Conservation (phyloP, 768 basidiomycete species). For the Tylopilus balloui region DNA sequence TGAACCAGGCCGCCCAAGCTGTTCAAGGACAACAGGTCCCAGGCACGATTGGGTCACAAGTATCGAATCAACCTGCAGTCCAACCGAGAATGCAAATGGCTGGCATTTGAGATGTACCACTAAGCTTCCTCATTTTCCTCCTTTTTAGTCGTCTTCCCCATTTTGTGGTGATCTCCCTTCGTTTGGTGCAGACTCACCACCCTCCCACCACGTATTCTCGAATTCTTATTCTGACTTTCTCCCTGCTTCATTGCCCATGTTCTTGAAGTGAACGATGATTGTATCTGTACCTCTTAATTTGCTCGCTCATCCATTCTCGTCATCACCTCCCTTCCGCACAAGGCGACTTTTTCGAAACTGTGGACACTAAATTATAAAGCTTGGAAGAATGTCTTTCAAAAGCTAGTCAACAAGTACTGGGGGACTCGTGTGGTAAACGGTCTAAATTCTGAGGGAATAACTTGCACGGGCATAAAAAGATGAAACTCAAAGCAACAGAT, state of each 20-base stretch:
- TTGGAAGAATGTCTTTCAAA: background rate
- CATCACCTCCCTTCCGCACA: conserved; percentile 14
- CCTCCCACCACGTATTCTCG: conserved; percentile 3
- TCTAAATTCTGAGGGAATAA: conserved; percentile 8
- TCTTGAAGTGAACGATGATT: conserved; percentile 35
- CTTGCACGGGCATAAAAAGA: background rate
- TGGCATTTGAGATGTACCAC: conserved; percentile 28
- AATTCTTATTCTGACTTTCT: conserved; percentile 19
- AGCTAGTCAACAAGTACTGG: background rate
- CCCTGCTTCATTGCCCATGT: conserved; percentile 21
- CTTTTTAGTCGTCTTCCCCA: conserved; percentile 8
- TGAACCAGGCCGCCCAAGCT: conserved; percentile 31
- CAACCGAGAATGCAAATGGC: conserved; percentile 35
- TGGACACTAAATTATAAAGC: conserved; percentile 15
- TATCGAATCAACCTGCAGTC: conserved; percentile 22
- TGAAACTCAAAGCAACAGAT: conserved; percentile 37
- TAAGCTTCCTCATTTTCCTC: background rate
- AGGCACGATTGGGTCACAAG: conserved; percentile 28
- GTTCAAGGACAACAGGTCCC: conserved; percentile 39
- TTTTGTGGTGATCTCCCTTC: conserved; percentile 12
- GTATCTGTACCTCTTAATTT: conserved; percentile 37
- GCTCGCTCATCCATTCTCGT: conserved; percentile 21
- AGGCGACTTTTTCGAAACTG: conserved; percentile 17
- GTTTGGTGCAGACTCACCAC: conserved; percentile 3
- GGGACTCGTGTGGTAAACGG: conserved; percentile 1